Conservation (phyloP, 768 basidiomycete species). For the Mycena rebaudengoi region DNA sequence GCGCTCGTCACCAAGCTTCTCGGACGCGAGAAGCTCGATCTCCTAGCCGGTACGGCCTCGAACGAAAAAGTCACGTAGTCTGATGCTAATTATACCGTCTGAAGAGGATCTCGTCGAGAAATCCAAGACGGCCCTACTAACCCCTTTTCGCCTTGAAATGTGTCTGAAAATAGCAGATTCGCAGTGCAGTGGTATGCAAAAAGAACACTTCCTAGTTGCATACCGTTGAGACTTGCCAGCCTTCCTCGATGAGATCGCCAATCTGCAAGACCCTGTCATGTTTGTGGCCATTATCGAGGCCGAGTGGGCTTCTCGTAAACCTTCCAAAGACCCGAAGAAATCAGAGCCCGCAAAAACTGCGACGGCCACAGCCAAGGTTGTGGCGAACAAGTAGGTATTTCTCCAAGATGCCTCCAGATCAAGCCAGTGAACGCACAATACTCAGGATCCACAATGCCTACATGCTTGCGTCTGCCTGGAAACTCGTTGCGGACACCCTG, state of each 20-base stretch:
- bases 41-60: slow-evolving; percentile 69
- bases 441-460: slow-evolving; percentile 83
- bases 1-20: slow-evolving; percentile 65
- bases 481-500: slow-evolving; percentile 67
- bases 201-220: slow-evolving; percentile 11
- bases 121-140: slow-evolving; percentile 65
- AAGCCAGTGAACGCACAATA: slow-evolving; percentile 1
- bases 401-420: neutral
- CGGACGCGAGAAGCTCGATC: slow-evolving; percentile 83
- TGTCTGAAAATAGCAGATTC: slow-evolving; percentile 77
- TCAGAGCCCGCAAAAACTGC: slow-evolving; percentile 47
- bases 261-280: slow-evolving; percentile 70
- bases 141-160: slow-evolving; percentile 70
- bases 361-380: slow-evolving; percentile 61
- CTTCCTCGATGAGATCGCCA: slow-evolving; percentile 74
- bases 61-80: neutral
- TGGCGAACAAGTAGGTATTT: slow-evolving; percentile 63
- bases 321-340: slow-evolving; percentile 38
- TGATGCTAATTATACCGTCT: slow-evolving; percentile 24
- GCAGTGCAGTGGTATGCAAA: slow-evolving; percentile 70
- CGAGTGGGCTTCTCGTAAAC: slow-evolving; percentile 63
- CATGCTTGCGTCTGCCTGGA: slow-evolving; percentile 87
- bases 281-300: slow-evolving; percentile 66
- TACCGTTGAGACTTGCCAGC: slow-evolving; percentile 43
- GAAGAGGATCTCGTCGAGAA: slow-evolving; percentile 74